These are phyloP conservation scores for Nakazawaea sp. DNA, from an alignment of 805 yeast species.

Conservation along the genomic window DNA sequence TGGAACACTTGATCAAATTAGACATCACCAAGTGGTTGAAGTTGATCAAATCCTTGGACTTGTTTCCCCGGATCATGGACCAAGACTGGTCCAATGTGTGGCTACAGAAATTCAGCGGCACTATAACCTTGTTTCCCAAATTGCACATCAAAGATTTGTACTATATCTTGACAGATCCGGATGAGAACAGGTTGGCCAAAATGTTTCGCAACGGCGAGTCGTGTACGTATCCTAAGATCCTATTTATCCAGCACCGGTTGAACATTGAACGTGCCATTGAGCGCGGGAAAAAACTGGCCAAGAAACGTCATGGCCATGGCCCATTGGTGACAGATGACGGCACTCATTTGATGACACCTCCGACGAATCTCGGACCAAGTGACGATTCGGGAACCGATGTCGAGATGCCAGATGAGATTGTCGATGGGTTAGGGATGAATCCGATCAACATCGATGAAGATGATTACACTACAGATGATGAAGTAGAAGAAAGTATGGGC, in stretches of 20 bases:
- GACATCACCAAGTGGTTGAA: slow-evolving; percentile 77
- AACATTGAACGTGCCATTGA: slow-evolving; percentile 61
- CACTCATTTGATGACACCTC: no score
- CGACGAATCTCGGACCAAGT: no score
- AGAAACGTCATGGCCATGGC: background rate
- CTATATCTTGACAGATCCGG: slow-evolving; percentile 64
- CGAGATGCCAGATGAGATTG: no score
- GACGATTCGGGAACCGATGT: no score
- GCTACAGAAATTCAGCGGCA: slow-evolving; percentile 68
- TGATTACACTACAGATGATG: slow-evolving; percentile 9
- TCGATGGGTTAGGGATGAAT: slow-evolving; percentile 1
- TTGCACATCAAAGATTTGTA: slow-evolving; percentile 51
- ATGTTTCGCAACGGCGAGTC: slow-evolving; percentile 59
- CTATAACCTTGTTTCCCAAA: slow-evolving; percentile 73
- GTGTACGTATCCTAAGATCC: slow-evolving; percentile 58
- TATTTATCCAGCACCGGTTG: slow-evolving; percentile 58
- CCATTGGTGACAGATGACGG: slow-evolving; percentile 1
- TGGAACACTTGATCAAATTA: slow-evolving; percentile 62
- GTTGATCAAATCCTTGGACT: slow-evolving; percentile 54
- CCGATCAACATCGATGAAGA: slow-evolving; percentile 5
- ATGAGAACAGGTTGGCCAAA: slow-evolving; percentile 43
- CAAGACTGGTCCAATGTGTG: slow-evolving; percentile 80
- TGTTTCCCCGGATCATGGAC: slow-evolving; percentile 60
- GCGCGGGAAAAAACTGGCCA: slow-evolving; percentile 30
- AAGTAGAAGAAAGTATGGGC: no score